phyloP scores from a whole-genome alignment of 2,329 filamentous ascomycete genomes.

The Cercospora sesami region DNA sequence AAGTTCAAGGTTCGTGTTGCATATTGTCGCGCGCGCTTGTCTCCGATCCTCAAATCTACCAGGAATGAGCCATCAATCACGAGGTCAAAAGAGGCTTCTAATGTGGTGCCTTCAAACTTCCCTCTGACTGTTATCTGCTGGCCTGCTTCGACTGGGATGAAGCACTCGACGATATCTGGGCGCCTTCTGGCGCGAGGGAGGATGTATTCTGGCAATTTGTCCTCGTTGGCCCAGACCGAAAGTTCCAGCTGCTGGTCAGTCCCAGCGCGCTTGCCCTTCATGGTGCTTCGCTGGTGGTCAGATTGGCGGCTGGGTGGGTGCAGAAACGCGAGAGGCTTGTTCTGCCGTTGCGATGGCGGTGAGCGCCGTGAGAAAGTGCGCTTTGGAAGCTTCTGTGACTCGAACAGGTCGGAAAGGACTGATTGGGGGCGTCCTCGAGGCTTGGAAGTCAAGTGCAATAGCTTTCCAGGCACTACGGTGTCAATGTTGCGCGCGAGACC shows the following conservation, averaged over 20 bases:
- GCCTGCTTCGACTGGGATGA: slow-evolving; percentile 39
- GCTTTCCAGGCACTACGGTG: not conserved
- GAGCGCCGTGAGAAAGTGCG: not conserved
- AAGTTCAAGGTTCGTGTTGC: slow-evolving; percentile 25
- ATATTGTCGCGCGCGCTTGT: slow-evolving; percentile 18
- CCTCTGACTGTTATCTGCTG: slow-evolving; percentile 38
- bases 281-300: slow-evolving; percentile 21
- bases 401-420: not conserved
- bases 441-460: not conserved
- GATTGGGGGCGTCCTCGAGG: not conserved
- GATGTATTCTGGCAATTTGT: slow-evolving; percentile 39
- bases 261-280: slow-evolving; percentile 42
- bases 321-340: not conserved
- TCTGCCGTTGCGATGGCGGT: not conserved
- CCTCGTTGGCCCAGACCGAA: slow-evolving; percentile 31
- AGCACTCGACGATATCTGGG: slow-evolving; percentile 37
- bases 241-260: slow-evolving; percentile 40
- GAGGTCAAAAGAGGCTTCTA: slow-evolving; percentile 39
- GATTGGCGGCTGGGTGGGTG: not conserved
- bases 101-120: slow-evolving; percentile 38
- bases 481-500: not conserved
- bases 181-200: slow-evolving; percentile 35
- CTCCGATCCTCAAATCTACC: slow-evolving; percentile 27
- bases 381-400: not conserved
- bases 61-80: slow-evolving; percentile 43